These are phyloP conservation scores for Pseudisothecium myosuroides DNA, from an alignment of 225 moss, liverwort and hornwort species.

Conservation along the genomic window DNA sequence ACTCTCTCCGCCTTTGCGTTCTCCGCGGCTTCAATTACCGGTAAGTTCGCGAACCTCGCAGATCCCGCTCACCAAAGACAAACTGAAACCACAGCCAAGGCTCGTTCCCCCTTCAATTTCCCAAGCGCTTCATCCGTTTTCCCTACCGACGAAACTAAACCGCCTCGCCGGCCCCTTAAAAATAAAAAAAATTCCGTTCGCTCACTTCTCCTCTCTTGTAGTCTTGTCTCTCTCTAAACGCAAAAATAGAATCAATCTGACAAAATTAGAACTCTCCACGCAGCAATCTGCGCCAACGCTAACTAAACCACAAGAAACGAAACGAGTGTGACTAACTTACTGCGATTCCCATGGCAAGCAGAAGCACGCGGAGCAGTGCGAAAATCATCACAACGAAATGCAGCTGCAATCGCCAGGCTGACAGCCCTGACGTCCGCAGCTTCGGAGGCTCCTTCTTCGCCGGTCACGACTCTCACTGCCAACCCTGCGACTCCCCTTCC, in stretches of 20 bases:
- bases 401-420: not conserved
- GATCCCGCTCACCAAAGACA: not conserved
- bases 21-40: not conserved
- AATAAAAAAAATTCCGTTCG: not conserved
- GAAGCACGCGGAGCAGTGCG: not conserved
- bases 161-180: not conserved
- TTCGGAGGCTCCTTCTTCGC: not conserved
- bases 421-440: not conserved
- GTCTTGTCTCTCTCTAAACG: too few species aligned
- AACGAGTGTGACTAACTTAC: not conserved
- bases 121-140: not conserved
- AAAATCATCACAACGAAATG: not conserved
- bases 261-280: not conserved
- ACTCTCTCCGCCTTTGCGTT: not conserved
- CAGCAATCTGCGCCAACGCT: not conserved
- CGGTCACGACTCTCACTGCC: not conserved
- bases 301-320: not conserved
- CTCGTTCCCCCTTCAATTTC: not conserved
- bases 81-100: not conserved
- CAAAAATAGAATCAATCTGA: not conserved
- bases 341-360: not conserved
- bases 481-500: not conserved
- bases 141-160: not conserved
- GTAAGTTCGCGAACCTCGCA: too few species aligned
- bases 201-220: not conserved